Evolutionary conservation across 164 flowering plant species (phyloP).

Genomic region (Litsea cubeba): DNA sequence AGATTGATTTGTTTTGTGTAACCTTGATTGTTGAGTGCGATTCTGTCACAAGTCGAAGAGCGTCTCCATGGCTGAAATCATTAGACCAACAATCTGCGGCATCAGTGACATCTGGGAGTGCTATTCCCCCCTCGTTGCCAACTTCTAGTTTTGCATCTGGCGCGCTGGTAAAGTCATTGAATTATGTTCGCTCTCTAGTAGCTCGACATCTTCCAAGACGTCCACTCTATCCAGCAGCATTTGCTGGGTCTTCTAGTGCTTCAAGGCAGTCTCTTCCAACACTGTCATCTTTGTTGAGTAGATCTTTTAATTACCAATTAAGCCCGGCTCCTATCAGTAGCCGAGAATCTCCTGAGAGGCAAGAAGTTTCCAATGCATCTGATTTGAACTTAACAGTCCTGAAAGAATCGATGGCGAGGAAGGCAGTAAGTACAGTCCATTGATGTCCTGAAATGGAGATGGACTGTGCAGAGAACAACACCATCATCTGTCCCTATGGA

Average conservation of each 20-base stretch:
- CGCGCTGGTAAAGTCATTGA: slow-evolving; percentile 75
- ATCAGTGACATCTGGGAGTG: slow-evolving; percentile 35
- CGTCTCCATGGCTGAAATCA: slow-evolving; percentile 56
- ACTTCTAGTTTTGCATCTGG: slow-evolving; percentile 75
- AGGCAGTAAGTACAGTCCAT: slow-evolving; percentile 47
- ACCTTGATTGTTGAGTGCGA: slow-evolving; percentile 75
- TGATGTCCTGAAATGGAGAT: slow-evolving; percentile 88
- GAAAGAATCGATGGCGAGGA: slow-evolving; percentile 50
- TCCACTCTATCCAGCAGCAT: slow-evolving; percentile 76
- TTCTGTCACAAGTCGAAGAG: slow-evolving; percentile 41
- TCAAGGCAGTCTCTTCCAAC: slow-evolving; percentile 76
- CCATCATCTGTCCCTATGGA: slow-evolving; percentile 33
- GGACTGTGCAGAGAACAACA: slow-evolving; percentile 47
- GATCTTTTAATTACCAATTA: slow-evolving; percentile 77
- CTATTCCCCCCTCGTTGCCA: slow-evolving; percentile 40
- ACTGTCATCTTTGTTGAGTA: slow-evolving; percentile 80
- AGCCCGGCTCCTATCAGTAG: slow-evolving; percentile 38
- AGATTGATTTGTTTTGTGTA: slow-evolving; percentile 83
- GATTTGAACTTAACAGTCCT: slow-evolving; percentile 37
- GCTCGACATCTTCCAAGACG: slow-evolving; percentile 70
- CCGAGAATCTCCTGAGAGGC: slow-evolving; percentile 60
- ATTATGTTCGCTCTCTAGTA: slow-evolving; percentile 83
- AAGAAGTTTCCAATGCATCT: slow-evolving; percentile 48
- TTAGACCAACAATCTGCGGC: slow-evolving; percentile 46
- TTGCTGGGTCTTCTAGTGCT: slow-evolving; percentile 68